Evolutionary conservation across 352 stramenopile species (phyloP).

Genomic region (Pythium grandisporangium): DNA sequence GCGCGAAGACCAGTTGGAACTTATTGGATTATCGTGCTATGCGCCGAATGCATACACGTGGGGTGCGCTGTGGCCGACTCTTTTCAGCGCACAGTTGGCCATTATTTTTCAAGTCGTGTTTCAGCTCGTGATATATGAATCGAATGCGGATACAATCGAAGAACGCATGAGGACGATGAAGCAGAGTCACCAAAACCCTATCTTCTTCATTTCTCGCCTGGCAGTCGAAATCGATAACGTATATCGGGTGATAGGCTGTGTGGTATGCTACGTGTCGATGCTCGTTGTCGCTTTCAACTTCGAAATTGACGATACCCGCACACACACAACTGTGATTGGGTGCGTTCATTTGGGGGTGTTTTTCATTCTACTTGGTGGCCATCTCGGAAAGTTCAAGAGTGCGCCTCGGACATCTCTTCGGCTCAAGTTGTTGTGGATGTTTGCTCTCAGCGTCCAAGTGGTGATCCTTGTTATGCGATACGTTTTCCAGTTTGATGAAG

Average conservation of each 20-base stretch:
- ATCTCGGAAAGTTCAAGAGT: constrained; percentile 55
- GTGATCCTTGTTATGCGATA: constrained; percentile 63
- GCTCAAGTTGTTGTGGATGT: constrained; percentile 65
- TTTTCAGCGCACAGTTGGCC: constrained; percentile 75
- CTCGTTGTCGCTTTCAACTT: constrained; percentile 59
- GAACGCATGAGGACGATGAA: constrained; percentile 53
- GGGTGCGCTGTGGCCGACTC: constrained; percentile 62
- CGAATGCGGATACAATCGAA: constrained; percentile 58
- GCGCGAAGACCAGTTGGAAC: constrained; percentile 24
- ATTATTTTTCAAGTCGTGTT: constrained; percentile 83
- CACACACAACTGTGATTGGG: constrained; percentile 65
- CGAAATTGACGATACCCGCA: constrained; percentile 31
- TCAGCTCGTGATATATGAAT: constrained; percentile 79
- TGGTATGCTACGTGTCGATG: constrained; percentile 66
- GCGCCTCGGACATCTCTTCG: constrained; percentile 59
- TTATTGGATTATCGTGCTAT: constrained; percentile 73
- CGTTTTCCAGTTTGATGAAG: constrained; percentile 70
- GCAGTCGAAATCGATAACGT: constrained; percentile 69
- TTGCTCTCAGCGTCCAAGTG: constrained; percentile 66
- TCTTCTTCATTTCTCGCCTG: constrained; percentile 67
- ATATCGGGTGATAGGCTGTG: constrained; percentile 51
- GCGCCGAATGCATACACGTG: constrained; percentile 41
- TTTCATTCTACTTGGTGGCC: constrained; percentile 53
- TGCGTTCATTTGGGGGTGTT: constrained; percentile 49
- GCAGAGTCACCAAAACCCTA: constrained; percentile 51